phyloP scores from a whole-genome alignment of 805 yeast species.

The Lipomyces chichibuensis region DNA sequence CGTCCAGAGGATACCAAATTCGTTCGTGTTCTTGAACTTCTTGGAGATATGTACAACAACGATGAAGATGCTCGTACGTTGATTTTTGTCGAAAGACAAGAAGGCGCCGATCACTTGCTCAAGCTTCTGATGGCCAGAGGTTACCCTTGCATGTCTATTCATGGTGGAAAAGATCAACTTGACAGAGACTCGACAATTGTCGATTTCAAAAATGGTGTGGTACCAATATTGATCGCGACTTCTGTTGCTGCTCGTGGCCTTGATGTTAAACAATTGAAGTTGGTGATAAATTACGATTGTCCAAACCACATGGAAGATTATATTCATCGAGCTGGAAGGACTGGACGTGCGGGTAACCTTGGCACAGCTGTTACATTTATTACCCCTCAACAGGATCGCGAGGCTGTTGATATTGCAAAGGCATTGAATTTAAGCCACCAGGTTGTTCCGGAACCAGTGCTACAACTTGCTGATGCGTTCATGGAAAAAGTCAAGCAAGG shows the following conservation, averaged over 20 bases:
- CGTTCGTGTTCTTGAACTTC: constrained; percentile 53
- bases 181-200: constrained; percentile 77
- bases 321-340: constrained; percentile 93
- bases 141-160: constrained; percentile 68
- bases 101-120: constrained; percentile 74
- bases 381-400: constrained; percentile 60
- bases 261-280: constrained; percentile 81
- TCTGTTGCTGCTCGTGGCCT: constrained; percentile 94
- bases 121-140: constrained; percentile 57
- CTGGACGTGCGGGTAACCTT: constrained; percentile 84
- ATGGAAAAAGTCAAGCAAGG: constrained; percentile 66
- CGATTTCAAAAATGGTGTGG: constrained; percentile 64
- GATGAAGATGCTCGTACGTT: constrained; percentile 53
- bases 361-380: constrained; percentile 82
- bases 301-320: constrained; percentile 93
- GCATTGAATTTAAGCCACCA: constrained; percentile 64
- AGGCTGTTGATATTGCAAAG: constrained; percentile 68
- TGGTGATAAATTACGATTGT: constrained; percentile 80
- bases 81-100: constrained; percentile 86
- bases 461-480: constrained; percentile 58
- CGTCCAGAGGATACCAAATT: constrained; percentile 62
- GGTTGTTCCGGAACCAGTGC: constrained; percentile 57
- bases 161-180: constrained; percentile 88
- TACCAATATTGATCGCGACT: constrained; percentile 76
- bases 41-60: constrained; percentile 52